phyloP scores from a whole-genome alignment of 192 early-diverging fungal genomes.

The Obelidium mucronatum region DNA sequence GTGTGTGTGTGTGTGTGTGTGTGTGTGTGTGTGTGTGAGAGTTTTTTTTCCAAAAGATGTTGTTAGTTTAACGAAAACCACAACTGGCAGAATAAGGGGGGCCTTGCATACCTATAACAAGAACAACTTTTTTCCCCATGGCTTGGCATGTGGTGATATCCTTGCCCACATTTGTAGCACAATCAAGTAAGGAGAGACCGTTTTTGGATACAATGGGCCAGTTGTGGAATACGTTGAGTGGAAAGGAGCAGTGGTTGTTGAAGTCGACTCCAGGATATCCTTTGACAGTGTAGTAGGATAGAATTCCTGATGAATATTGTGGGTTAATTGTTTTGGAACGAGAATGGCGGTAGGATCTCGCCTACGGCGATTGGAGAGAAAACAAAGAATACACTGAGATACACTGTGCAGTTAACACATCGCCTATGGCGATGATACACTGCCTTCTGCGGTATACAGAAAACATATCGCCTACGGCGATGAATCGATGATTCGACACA shows the following conservation, averaged over 20 bases:
- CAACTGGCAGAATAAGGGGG: not conserved
- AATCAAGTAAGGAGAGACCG: slow-evolving; percentile 71
- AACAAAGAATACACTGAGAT: too few species aligned
- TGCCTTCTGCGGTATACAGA: too few species aligned
- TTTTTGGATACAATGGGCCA: slow-evolving; percentile 55
- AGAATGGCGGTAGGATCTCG: not conserved
- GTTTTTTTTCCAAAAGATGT: too few species aligned
- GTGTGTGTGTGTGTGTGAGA: too few species aligned
- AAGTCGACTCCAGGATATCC: slow-evolving; percentile 73
- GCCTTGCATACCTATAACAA: slow-evolving; percentile 71
- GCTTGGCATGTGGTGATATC: slow-evolving; percentile 77
- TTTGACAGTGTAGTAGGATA: slow-evolving; percentile 67
- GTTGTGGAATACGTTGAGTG: slow-evolving; percentile 31
- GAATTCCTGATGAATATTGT: slow-evolving; percentile 42
- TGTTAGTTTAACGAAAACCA: not conserved
- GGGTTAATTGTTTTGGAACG: not conserved
- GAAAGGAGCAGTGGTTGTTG: slow-evolving; percentile 67
- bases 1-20: too few species aligned
- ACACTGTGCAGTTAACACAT: too few species aligned
- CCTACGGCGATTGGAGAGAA: not conserved
- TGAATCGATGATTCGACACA: too few species aligned
- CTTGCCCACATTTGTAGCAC: slow-evolving; percentile 66
- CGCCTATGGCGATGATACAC: too few species aligned
- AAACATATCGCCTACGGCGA: too few species aligned
- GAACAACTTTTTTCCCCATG: slow-evolving; percentile 73